Evolutionary conservation across 352 stramenopile genomes (phyloP).

Genomic region (Globisporangium cederbergense): DNA sequence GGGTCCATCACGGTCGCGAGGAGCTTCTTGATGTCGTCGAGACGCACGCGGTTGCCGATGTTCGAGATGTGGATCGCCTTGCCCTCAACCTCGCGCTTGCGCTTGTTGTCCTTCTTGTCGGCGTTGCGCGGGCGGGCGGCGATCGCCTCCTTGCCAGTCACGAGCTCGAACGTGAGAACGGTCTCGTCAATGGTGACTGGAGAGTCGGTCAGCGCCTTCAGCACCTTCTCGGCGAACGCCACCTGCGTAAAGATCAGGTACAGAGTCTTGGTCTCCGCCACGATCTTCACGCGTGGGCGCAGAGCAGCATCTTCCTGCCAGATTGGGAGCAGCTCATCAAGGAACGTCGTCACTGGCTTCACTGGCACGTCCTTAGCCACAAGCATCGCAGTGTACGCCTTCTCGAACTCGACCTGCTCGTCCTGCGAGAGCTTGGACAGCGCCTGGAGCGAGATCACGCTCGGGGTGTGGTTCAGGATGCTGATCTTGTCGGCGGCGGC

Average conservation of each 20-base stretch:
- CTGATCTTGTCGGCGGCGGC: constrained; percentile 44
- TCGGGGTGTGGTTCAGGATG: constrained; percentile 61
- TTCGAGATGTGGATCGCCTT: constrained; percentile 84
- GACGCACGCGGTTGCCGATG: constrained; percentile 61
- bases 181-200: constrained; percentile 57
- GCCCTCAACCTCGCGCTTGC: constrained; percentile 60
- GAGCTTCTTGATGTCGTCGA: constrained; percentile 85
- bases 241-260: constrained; percentile 80
- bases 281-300: constrained; percentile 68
- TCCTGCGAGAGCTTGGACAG: constrained; percentile 68
- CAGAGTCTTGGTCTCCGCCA: constrained; percentile 58
- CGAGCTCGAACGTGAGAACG: constrained; percentile 68
- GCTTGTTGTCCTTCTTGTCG: constrained; percentile 68
- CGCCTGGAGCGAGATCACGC: constrained; percentile 43
- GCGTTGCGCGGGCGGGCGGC: constrained; percentile 56
- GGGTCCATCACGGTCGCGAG: constrained; percentile 52
- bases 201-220: constrained; percentile 36
- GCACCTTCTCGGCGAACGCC: constrained; percentile 59
- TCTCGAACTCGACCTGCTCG: constrained; percentile 81
- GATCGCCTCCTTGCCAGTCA: constrained; percentile 73
- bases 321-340: constrained; percentile 66
- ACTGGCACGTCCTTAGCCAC: constrained; percentile 77
- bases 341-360: constrained; percentile 66
- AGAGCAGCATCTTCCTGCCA: constrained; percentile 68
- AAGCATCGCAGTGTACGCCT: constrained; percentile 76